Evolutionary conservation across 192 early-diverging fungal species (phyloP), one percentile per base, ranked within the genome.

Genomic region (Gaertneriomyces semiglobifer): DNA sequence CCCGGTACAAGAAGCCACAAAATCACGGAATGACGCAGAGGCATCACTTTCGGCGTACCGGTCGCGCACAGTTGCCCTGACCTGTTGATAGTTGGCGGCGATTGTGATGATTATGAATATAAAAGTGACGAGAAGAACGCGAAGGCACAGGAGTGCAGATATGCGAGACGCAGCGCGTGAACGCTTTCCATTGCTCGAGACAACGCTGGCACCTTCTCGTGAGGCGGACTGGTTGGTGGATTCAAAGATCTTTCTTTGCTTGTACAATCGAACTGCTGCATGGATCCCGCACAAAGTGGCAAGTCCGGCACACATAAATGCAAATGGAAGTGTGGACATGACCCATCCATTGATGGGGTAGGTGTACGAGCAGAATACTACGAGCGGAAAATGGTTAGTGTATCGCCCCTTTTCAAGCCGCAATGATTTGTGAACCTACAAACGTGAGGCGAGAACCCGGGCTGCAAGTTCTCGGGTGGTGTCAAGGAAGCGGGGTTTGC

Each of bases 1-100:
- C 18, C 65, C 65, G 20, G 58, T 44, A n/a, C 44, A 12, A 14
- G 65, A 39, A 6, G 43, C 54, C 14, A 16, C 44, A 47, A 39
- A 66, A 18, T 66, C 65, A 10, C 65, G 6, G 18, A 66, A n/a
- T 46, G 43, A 40, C 0, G 65, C 42, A 14, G 25, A 4, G 7
- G n/a, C 16, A 46, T 66, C 65, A 7, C 11, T 14, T 1, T 40
- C 41, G 54, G 40, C 40, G 20, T 58, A 66, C 42, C n/a, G 19
- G 18, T 47, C 56, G 6, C 25, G 12, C n/a, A 58, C 4, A 33
- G 47, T 44, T 10, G 65, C 65, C 16, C 44, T 40, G 18, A 66
- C 40, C 41, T 66, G 65, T 33, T 66, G 65, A 58, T 66, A 66
- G 54, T 66, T 66, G 16, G 56, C 39, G 14, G 45, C 65, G 39